Conservation (phyloP, 1,139 yeast genomes). For the Sugiyamaella paludigena region DNA sequence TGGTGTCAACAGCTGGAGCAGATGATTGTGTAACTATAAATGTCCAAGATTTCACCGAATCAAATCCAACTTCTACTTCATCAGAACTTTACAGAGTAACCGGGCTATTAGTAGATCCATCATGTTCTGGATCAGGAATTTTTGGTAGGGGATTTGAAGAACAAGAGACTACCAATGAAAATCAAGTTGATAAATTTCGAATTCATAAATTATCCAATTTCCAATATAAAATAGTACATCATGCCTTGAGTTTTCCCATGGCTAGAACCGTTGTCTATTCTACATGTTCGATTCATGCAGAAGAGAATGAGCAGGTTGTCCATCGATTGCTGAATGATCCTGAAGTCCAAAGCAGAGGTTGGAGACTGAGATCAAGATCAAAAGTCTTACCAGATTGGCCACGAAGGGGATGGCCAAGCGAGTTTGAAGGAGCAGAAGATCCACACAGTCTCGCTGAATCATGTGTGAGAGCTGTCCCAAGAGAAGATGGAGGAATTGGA, state of each 20-base stretch:
- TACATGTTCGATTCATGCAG: constrained; percentile 90
- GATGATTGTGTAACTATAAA: constrained; percentile 60
- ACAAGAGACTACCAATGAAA: constrained; percentile 28
- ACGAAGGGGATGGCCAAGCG: constrained; percentile 72
- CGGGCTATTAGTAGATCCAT: constrained; percentile 90
- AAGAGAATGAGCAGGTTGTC: constrained; percentile 91
- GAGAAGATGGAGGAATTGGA: constrained; percentile 94
- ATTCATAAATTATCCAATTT: constrained; percentile 74
- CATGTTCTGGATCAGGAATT: constrained; percentile 97
- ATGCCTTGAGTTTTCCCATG: constrained; percentile 77
- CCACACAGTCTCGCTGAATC: constrained; percentile 70
- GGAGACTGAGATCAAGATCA: constrained; percentile 65
- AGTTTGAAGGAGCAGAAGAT: constrained; percentile 54
- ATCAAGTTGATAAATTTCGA: constrained; percentile 49
- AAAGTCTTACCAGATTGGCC: constrained; percentile 81
- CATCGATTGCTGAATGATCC: constrained; percentile 66
- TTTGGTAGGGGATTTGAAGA: constrained; percentile 76
- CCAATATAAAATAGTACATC: constrained; percentile 82
- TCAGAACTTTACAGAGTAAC: constrained; percentile 61
- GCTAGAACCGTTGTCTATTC: constrained; percentile 85
- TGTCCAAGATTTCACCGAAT: constrained; percentile 78
- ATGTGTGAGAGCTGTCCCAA: constrained; percentile 81
- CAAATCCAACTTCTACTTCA: constrained; percentile 46
- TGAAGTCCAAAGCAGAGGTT: constrained; percentile 59
- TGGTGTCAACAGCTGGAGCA: constrained; percentile 81